Evolutionary conservation across 1,284 basidiomycete species (phyloP).

Genomic region (Termitomyces sp.): DNA sequence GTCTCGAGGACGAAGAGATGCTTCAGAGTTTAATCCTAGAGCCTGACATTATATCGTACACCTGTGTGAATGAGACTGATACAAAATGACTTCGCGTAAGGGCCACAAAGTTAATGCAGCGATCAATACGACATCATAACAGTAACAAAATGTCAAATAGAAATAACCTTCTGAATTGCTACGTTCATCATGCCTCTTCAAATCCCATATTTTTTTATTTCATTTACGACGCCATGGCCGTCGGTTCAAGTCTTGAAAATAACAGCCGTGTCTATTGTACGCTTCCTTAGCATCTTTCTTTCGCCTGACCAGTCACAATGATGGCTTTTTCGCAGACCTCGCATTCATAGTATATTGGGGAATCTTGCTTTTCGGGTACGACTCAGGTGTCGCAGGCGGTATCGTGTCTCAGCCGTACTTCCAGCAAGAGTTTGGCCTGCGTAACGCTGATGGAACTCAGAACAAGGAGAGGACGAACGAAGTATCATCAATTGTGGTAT

Average conservation of each 20-base stretch:
- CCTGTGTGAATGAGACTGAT: too few relatives aligned
- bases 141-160: too few relatives aligned
- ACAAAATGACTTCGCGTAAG: too few relatives aligned
- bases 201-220: neutral
- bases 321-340: slow-evolving; percentile 40
- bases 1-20: too few relatives aligned
- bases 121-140: too few relatives aligned
- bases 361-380: slow-evolving; percentile 76
- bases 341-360: slow-evolving; percentile 75
- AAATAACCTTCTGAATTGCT: neutral
- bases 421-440: slow-evolving; percentile 54
- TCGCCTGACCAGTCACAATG: neutral
- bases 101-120: too few relatives aligned
- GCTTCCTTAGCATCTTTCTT: slow-evolving; percentile 14
- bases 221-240: neutral
- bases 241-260: slow-evolving; percentile 35
- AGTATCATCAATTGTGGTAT: slow-evolving; percentile 53
- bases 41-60: too few relatives aligned
- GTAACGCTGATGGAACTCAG: slow-evolving; percentile 35
- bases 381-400: slow-evolving; percentile 47
- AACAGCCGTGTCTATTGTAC: slow-evolving; percentile 51
- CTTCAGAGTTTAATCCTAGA: too few relatives aligned
- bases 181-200: neutral
- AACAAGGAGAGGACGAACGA: slow-evolving; percentile 32
- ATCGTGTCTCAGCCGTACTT: slow-evolving; percentile 43